Base-by-base conservation (phyloP, 176 grass and related monocot species). In the Cenchrus fungigraminus region DNA sequence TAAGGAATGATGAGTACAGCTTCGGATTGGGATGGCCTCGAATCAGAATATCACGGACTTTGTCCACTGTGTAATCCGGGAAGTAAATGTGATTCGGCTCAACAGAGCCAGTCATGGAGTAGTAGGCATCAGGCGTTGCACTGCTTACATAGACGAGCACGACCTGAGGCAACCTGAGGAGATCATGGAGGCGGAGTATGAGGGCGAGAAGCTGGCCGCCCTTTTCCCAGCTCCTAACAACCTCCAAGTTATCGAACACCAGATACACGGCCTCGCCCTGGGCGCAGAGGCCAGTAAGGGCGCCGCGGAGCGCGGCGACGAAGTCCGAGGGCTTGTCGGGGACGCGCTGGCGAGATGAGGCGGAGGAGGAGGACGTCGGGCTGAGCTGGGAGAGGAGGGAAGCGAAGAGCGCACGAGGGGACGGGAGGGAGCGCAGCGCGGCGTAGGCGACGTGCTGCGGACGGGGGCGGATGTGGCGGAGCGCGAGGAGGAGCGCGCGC, bases 121-220 rank as follows among this genome's bases (percentile, higher is more conserved):
- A 91, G 65, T 94, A 99, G 7, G 86, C 91, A 73, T 95, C 93
- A 20, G 93, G 93, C 6, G 88, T 91, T 7, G 90, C 83, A 12
- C 79, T 88, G 84, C 97, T 98, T 14, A 99, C 91, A 63, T 99
- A 99, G 64, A 99, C 88, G 12, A 99, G 66, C 62, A 92, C 89
- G 8, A 94, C 79, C 69, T 91, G 87, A 55, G 82, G 81, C 19
- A 85, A 86, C 12, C 91, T 79, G 68, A 95, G 81, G 60, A 94
- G 80, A 58, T 94, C 93, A 51, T 86, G 85, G 11, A 99, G 82
- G n/a, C 80, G 89, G 16, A 95, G 88, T 32, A 96, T 59, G 29
- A 99, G 81, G 4, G 88, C 43, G 11, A 99, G 71, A 63, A 99
- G 76, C 34, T 79, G 77, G 1, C 46, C 68, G 19, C 90, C 84